Evolutionary conservation across 164 flowering plant species (phyloP).

Genomic region (Chimonanthus praecox): DNA sequence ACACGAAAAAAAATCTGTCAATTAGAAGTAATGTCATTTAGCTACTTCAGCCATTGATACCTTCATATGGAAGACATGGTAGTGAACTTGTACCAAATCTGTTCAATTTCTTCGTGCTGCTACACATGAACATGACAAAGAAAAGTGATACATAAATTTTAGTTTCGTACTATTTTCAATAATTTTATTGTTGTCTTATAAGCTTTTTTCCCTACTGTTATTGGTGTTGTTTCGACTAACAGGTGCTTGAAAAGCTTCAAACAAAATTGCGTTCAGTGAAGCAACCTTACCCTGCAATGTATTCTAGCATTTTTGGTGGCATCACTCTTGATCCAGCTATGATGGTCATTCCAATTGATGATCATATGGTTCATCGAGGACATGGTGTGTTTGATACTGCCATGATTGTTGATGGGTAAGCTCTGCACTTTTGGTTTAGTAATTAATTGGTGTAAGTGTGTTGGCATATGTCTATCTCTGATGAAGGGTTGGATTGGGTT

Average conservation of each 20-base stretch:
- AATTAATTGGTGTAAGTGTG: too few relatives aligned
- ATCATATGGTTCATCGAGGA: slow-evolving; percentile 96
- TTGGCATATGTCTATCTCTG: too few relatives aligned
- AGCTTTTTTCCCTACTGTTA: background rate
- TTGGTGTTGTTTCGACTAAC: slow-evolving; percentile 1
- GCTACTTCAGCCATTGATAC: background rate
- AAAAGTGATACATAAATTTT: background rate
- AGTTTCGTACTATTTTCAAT: background rate
- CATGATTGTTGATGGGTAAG: slow-evolving; percentile 65
- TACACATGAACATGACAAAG: background rate
- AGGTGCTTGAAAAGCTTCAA: slow-evolving; percentile 72
- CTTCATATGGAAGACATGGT: background rate
- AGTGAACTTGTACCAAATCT: background rate
- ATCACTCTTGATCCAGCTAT: slow-evolving; percentile 75
- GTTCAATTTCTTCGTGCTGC: background rate
- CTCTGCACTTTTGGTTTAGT: background rate
- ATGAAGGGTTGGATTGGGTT: too few relatives aligned
- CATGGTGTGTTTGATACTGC: slow-evolving; percentile 95
- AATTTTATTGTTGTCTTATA: background rate
- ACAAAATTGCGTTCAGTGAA: slow-evolving; percentile 48
- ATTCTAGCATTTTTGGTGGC: slow-evolving; percentile 75
- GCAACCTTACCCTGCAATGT: slow-evolving; percentile 80
- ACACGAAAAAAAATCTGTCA: too few relatives aligned
- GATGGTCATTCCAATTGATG: slow-evolving; percentile 92
- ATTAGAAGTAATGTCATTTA: too few relatives aligned